Percentiles rank a stretch among this genome's conserved stretches.
Conservation (phyloP, 2,329 filamentous ascomycete genomes). For the Pleurostoma richardsiae region DNA sequence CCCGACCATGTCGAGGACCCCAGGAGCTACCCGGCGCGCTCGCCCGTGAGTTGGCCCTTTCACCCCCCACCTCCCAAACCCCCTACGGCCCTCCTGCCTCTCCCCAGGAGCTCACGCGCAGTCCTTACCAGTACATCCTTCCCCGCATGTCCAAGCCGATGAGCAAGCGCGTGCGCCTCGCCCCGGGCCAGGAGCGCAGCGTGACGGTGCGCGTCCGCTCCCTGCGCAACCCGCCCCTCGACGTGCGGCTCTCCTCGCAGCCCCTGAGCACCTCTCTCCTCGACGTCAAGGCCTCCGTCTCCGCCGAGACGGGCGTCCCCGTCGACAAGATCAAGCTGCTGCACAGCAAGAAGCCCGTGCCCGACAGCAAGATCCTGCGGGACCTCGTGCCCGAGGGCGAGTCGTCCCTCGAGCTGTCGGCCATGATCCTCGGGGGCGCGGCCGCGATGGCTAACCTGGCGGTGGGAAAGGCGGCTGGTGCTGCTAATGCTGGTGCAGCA, state of each 20-base stretch:
- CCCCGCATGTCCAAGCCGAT: conserved; percentile 57
- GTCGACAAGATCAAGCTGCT: conserved; percentile 82
- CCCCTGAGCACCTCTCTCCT: conserved; percentile 68
- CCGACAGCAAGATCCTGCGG: conserved; percentile 70
- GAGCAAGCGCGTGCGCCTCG: conserved; percentile 27
- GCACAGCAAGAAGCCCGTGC: conserved; percentile 79
- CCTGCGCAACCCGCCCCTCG: conserved; percentile 67
- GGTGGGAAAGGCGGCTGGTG: conserved; percentile 15
- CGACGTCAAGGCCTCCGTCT: conserved; percentile 70
- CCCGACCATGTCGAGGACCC: conserved; percentile 88
- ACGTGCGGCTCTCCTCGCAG: conserved; percentile 59
- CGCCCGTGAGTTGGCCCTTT: conserved; percentile 56
- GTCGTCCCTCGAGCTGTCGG: conserved; percentile 64
- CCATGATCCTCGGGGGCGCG: conserved; percentile 49
- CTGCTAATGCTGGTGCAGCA: conserved; percentile 30
- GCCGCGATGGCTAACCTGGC: conserved; percentile 11
- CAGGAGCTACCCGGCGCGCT: conserved; percentile 67
- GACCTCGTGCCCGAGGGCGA: conserved; percentile 61
- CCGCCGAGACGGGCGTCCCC: conserved; percentile 55
- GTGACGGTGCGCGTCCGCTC: conserved; percentile 65
- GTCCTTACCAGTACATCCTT: conserved; percentile 57
- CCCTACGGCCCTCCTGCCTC: neutral
- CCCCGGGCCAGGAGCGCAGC: conserved; percentile 47
- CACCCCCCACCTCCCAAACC: neutral
- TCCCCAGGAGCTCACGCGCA: conserved; percentile 8